Evolutionary conservation across 202 grass and related monocot genomes (phyloP).

Genomic region (Elaeis oleifera): DNA sequence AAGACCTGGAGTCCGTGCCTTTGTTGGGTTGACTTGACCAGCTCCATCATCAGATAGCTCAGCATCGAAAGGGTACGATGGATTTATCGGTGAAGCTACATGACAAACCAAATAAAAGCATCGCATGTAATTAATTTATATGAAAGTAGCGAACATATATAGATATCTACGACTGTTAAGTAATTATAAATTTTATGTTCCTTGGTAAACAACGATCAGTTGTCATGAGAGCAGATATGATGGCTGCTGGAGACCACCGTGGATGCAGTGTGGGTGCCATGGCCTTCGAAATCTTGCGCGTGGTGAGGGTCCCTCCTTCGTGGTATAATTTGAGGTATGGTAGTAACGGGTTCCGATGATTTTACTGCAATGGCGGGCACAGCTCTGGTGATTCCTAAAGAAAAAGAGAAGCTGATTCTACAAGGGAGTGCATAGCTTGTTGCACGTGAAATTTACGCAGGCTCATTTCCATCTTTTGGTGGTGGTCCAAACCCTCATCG

Average conservation of each 20-base stretch:
- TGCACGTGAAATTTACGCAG: not conserved
- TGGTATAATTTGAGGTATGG: too few species aligned
- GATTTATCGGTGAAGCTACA: not conserved
- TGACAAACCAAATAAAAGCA: too few species aligned
- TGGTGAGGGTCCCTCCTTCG: not conserved
- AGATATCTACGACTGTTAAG: too few species aligned
- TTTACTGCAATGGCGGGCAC: not conserved
- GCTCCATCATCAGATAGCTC: not conserved
- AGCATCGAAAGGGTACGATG: not conserved
- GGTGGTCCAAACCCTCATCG: constrained; percentile 1
- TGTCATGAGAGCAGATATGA: constrained; percentile 15
- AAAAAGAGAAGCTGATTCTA: not conserved
- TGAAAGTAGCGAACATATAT: too few species aligned
- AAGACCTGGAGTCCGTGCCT: not conserved
- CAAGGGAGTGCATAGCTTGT: not conserved
- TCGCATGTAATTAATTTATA: too few species aligned
- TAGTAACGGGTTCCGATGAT: not conserved
- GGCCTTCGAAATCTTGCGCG: not conserved
- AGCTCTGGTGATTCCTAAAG: not conserved
- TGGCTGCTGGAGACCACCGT: constrained; percentile 27
- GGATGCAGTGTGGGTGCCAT: constrained; percentile 5
- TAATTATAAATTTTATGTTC: too few species aligned
- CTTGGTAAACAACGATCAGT: not conserved
- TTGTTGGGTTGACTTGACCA: constrained; percentile 4
- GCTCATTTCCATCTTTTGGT: not conserved